Conservation (phyloP, 2,329 filamentous ascomycete species). For the Neocatenulostroma microsporum region DNA sequence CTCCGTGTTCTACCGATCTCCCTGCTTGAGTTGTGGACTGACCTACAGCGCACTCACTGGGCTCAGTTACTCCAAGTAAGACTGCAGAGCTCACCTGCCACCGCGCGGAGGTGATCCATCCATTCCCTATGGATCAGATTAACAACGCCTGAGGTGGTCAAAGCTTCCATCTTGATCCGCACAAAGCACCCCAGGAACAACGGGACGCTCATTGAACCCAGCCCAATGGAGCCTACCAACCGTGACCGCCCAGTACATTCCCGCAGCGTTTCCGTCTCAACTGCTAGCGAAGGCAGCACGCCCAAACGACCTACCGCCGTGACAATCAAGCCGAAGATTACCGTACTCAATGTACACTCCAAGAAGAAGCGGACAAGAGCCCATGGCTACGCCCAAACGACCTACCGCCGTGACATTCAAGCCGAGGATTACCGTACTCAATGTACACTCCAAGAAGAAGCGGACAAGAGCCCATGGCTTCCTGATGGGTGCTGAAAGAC, state of each 20-base stretch:
- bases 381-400: constrained; percentile 41
- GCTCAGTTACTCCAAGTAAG: constrained; percentile 85
- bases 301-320: too few species aligned
- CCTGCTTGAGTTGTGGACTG: too few species aligned
- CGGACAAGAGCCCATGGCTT: constrained; percentile 93
- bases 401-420: constrained; percentile 82
- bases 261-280: too few species aligned
- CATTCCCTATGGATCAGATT: constrained; percentile 95
- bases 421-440: constrained; percentile 91
- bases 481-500: too few species aligned
- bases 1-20: too few species aligned
- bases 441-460: constrained; percentile 97
- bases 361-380: constrained; percentile 46
- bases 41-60: constrained; percentile 85
- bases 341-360: too few species aligned
- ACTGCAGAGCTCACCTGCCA: constrained; percentile 82
- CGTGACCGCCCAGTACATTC: too few species aligned
- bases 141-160: too few species aligned
- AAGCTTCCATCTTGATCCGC: constrained; percentile 72
- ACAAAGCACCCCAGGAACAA: constrained; percentile 78
- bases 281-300: too few species aligned
- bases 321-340: too few species aligned
- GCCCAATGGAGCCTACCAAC: too few species aligned
- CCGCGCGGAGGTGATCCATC: constrained; percentile 86
- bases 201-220: constrained; percentile 77